A percentile compares a stretch with the other conserved stretches of the same genome.
Evolutionary conservation across 1,284 basidiomycete genomes (phyloP).

Genomic region (Apiotrichum veenhuisii): DNA sequence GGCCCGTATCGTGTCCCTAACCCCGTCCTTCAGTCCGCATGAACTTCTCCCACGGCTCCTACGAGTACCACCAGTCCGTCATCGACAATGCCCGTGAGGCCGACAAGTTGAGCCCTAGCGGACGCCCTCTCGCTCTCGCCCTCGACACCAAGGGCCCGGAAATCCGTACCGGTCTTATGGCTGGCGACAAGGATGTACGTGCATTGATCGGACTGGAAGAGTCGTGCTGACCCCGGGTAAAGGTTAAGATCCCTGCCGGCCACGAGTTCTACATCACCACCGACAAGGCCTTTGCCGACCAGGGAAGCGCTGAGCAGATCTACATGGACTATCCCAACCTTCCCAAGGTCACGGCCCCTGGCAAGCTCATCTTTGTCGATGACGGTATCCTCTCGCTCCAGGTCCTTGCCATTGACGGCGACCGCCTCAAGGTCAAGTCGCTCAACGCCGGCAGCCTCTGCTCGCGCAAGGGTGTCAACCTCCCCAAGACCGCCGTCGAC

Average conservation of each 20-base stretch:
- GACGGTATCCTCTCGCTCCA: conserved; percentile 94
- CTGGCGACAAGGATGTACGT: conserved; percentile 77
- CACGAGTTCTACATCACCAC: conserved; percentile 93
- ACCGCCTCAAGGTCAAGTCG: conserved; percentile 77
- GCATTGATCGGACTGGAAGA: neutral
- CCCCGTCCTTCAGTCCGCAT: conserved; percentile 70
- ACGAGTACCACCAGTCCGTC: conserved; percentile 95
- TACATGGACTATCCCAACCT: conserved; percentile 92
- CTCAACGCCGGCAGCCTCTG: conserved; percentile 91
- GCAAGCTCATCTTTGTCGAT: conserved; percentile 95
- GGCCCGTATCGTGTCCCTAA: neutral
- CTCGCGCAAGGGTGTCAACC: conserved; percentile 98
- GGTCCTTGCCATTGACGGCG: conserved; percentile 78
- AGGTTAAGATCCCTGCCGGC: conserved; percentile 80
- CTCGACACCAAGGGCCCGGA: conserved; percentile 99
- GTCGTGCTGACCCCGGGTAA: conserved; percentile 8
- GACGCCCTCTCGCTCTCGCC: conserved; percentile 94
- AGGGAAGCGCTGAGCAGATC: conserved; percentile 75
- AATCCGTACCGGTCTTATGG: conserved; percentile 95
- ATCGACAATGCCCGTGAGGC: conserved; percentile 91
- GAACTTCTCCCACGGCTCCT: conserved; percentile 96
- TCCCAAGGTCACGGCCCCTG: conserved; percentile 88
- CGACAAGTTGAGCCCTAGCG: conserved; percentile 63
- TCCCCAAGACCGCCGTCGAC: conserved; percentile 97
- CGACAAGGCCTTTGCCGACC: conserved; percentile 74